Evolutionary conservation across 768 basidiomycete species (phyloP), one percentile per base, ranked within the genome.

Genomic region (Auricularia sp.): DNA sequence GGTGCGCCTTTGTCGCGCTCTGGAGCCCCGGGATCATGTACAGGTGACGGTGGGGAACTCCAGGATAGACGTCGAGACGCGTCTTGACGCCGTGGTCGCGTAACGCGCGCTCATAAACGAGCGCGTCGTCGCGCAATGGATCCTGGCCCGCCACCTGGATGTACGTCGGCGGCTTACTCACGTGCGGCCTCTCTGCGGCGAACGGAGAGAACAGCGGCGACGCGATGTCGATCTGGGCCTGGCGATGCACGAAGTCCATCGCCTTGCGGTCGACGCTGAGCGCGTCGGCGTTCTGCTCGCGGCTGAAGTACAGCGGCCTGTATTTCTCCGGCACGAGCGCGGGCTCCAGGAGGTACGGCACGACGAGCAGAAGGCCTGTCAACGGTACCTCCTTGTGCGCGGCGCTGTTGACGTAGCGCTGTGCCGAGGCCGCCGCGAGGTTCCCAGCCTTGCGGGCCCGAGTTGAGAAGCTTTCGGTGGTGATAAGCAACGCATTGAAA

Each of bases 111-210:
- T 69, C 73, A 61, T 73, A 75, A 3, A 73, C 61, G 11, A 71
- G 35, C 2, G 67, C 73, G 39, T 75, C 74, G 59, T 75, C 74
- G 29, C 73, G 68, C 35, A 73, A 45, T 3, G 70, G 69, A 62
- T 75, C 73, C 14, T 65, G 39, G 2, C 71, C 73, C 56, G 62
- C 47, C 14, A 70, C 65, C 44, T 73, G 73, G 16, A 74, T 64
- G 62, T 68, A 73, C 29, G 68, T 64, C 3, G 69, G 69, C 0
- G 73, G 67, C 6, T 73, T 63, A 6, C 67, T 69, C 13, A 51
- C 63, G 65, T 69, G 70, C 10, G 69, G 67, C n/a, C 64, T 42
- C 13, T 7, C 8, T 14, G 39, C 39, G 39, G 7, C 13, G 39
- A 42, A 42, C 39, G 16, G 65, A 64, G 0, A 74, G 65, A 2